A percentile compares a stretch with the other conserved stretches of the same genome.
These are phyloP conservation scores for Fusarium xylarioides DNA, from an alignment of 2,329 filamentous ascomycete species.

Conservation along the genomic window DNA sequence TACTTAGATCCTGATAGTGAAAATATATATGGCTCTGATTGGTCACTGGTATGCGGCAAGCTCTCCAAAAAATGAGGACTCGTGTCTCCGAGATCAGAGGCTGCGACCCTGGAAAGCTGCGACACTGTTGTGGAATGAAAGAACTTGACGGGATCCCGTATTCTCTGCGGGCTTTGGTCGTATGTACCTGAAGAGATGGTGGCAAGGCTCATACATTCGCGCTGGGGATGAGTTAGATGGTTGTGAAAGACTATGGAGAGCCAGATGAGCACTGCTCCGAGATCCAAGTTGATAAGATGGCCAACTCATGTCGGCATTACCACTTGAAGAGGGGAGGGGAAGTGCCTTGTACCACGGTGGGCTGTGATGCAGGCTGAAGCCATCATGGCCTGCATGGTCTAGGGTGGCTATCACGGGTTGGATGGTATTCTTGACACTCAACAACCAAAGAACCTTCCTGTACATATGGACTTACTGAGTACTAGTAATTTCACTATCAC, in stretches of 20 bases:
- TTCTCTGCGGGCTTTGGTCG: slow-evolving; percentile 24
- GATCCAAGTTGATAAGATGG: not conserved
- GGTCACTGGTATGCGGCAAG: not conserved
- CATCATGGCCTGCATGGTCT: not conserved
- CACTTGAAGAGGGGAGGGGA: not conserved
- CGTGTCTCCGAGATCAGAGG: too few relatives aligned
- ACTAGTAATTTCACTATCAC: too few relatives aligned
- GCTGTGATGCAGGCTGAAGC: not conserved
- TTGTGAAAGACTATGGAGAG: not conserved
- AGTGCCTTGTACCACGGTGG: not conserved
- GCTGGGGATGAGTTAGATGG: not conserved
- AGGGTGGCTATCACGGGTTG: not conserved
- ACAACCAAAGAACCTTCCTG: not conserved
- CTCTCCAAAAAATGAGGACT: too few relatives aligned
- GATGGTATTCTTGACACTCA: not conserved
- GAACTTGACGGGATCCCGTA: slow-evolving; percentile 20
- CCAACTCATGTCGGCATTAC: not conserved
- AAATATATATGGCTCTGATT: too few relatives aligned
- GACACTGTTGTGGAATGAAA: too few relatives aligned
- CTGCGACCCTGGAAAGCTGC: too few relatives aligned
- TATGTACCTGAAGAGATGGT: not conserved
- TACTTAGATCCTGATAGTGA: not conserved
- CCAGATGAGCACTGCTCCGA: not conserved
- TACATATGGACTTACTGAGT: too few relatives aligned
- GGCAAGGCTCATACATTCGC: not conserved